These are phyloP conservation scores for Volvariella volvacea DNA, from an alignment of 1,284 basidiomycete species.

Conservation along the genomic window DNA sequence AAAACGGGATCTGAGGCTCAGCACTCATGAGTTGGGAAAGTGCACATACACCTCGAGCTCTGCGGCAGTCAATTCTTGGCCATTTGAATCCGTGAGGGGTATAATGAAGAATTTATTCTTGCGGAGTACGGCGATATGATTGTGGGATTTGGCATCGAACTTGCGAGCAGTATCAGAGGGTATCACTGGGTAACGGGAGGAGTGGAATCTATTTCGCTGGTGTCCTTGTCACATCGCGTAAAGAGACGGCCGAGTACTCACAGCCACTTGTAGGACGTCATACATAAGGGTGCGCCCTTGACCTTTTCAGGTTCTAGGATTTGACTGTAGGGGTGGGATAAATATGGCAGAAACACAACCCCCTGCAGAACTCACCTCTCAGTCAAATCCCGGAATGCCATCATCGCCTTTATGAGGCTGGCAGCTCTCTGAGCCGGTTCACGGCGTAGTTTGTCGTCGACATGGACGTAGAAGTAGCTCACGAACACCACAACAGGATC, in stretches of 20 bases:
- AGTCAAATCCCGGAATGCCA: slow-evolving; percentile 77
- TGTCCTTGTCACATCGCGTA: too few species aligned
- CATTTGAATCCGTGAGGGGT: slow-evolving; percentile 55
- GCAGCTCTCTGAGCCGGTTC: slow-evolving; percentile 70
- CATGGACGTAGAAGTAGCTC: slow-evolving; percentile 93
- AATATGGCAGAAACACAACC: neutral
- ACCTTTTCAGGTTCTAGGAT: slow-evolving; percentile 88
- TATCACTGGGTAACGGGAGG: slow-evolving; percentile 79
- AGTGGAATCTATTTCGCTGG: slow-evolving; percentile 57
- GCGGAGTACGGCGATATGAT: slow-evolving; percentile 87
- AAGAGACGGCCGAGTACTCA: neutral
- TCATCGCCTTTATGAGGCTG: slow-evolving; percentile 73
- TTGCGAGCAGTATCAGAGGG: slow-evolving; percentile 82
- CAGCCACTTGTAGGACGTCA: slow-evolving; percentile 91
- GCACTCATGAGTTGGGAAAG: slow-evolving; percentile 4
- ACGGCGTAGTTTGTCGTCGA: slow-evolving; percentile 55
- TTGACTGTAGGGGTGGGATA: slow-evolving; percentile 39
- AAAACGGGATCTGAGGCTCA: slow-evolving; percentile 3
- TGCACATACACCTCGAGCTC: slow-evolving; percentile 65
- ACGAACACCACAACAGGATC: slow-evolving; percentile 93
- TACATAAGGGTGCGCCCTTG: slow-evolving; percentile 79
- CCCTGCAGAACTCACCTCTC: slow-evolving; percentile 56
- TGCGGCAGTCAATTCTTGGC: slow-evolving; percentile 62
- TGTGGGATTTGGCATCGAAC: slow-evolving; percentile 71
- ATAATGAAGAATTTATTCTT: slow-evolving; percentile 91